Percentiles rank a stretch among this genome's conserved stretches.
These are phyloP conservation scores for Aureococcus anophagefferens DNA, from an alignment of 108 stramenopile species.

Conservation along the genomic window DNA sequence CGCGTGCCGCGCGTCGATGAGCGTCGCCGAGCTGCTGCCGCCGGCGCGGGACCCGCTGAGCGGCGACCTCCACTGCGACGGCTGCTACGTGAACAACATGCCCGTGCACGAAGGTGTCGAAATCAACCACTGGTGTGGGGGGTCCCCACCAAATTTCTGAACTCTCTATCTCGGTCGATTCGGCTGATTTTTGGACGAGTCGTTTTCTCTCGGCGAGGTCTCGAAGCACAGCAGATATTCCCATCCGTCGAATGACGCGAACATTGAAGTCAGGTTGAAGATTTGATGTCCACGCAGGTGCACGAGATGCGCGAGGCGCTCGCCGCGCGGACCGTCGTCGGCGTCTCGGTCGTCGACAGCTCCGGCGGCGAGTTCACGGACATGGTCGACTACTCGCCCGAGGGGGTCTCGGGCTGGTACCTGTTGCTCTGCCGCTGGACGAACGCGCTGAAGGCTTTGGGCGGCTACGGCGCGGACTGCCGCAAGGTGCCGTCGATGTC, in stretches of 20 bases:
- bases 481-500: not conserved
- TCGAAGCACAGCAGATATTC: too few relatives aligned
- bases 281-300: too few relatives aligned
- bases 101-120: too few relatives aligned
- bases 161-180: too few relatives aligned
- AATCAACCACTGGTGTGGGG: too few relatives aligned
- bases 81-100: slow-evolving; percentile 33
- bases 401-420: not conserved
- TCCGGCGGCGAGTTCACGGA: not conserved
- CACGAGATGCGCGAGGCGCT: not conserved
- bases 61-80: slow-evolving; percentile 19
- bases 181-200: too few relatives aligned
- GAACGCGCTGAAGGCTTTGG: not conserved
- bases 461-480: not conserved
- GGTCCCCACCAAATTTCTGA: too few relatives aligned
- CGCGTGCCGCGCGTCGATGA: slow-evolving; percentile 31
- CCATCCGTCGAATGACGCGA: too few relatives aligned
- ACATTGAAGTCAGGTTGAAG: too few relatives aligned
- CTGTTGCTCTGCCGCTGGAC: not conserved
- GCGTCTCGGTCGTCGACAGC: not conserved
- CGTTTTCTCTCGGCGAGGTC: too few relatives aligned
- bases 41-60: slow-evolving; percentile 17
- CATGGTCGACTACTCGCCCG: not conserved
- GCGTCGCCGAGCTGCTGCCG: slow-evolving; percentile 27
- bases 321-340: not conserved